A percentile compares a stretch with the other conserved stretches of the same genome.
These are phyloP conservation scores for Cladophialophora yegresii DNA, from an alignment of 2,329 filamentous ascomycete species.

Conservation along the genomic window DNA sequence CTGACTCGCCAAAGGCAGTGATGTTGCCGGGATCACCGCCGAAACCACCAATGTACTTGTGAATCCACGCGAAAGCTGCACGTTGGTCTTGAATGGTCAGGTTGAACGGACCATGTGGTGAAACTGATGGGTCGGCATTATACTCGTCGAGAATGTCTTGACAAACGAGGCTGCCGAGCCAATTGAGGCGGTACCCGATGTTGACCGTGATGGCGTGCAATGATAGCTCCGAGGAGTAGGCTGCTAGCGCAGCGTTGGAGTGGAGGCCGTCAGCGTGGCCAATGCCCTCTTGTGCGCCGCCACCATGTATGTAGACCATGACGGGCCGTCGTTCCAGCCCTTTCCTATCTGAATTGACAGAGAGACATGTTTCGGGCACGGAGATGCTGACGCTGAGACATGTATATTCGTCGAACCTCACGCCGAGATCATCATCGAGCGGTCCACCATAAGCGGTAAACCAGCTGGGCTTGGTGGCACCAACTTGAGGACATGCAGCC, in stretches of 20 bases:
- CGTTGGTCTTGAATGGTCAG: constrained; percentile 49
- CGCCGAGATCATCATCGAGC: constrained; percentile 15
- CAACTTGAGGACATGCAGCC: constrained; percentile 19
- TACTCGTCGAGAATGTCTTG: constrained; percentile 28
- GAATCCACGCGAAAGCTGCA: constrained; percentile 46
- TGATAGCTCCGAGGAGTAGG: constrained; percentile 13
- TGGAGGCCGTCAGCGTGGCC: constrained; percentile 30
- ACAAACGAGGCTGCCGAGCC: constrained; percentile 41
- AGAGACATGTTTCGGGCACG: constrained; percentile 16
- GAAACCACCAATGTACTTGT: constrained; percentile 46
- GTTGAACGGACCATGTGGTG: constrained; percentile 41
- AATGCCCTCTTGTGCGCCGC: constrained; percentile 26
- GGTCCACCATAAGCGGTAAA: constrained; percentile 17
- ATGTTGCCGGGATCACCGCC: constrained; percentile 46
- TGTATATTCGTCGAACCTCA: constrained; percentile 15
- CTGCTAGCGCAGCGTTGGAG: constrained; percentile 19
- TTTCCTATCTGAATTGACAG: neutral
- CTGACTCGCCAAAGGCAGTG: constrained; percentile 50
- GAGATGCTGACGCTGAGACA: constrained; percentile 24
- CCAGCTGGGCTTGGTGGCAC: constrained; percentile 13
- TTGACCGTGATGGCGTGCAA: constrained; percentile 39
- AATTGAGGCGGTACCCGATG: constrained; percentile 40
- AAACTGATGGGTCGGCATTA: constrained; percentile 2
- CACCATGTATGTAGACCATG: constrained; percentile 28
- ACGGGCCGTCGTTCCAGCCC: constrained; percentile 16